Evolutionary conservation across 2,329 filamentous ascomycete species (phyloP).

Genomic region (Rutstroemia sydowiana): DNA sequence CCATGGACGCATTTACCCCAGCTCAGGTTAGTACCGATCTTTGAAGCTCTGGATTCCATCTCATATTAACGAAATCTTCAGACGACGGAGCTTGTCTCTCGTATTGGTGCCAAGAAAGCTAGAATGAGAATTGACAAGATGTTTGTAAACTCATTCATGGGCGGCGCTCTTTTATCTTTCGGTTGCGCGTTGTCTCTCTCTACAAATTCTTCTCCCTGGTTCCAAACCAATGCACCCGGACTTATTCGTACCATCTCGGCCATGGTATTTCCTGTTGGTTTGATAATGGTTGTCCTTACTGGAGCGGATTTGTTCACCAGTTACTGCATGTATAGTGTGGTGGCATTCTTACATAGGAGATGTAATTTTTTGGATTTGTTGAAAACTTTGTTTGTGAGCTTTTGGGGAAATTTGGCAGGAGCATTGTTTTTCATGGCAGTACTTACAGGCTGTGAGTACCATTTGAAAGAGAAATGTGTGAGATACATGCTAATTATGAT

Average conservation of each 20-base stretch:
- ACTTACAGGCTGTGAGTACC: conserved; percentile 41
- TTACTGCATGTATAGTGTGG: conserved; percentile 35
- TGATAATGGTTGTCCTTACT: conserved; percentile 42
- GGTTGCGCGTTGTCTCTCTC: conserved; percentile 41
- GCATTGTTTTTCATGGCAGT: conserved; percentile 41
- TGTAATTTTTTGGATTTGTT: conserved; percentile 29
- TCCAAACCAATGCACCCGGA: conserved; percentile 40
- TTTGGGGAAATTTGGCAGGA: conserved; percentile 42
- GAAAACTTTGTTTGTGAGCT: conserved; percentile 38
- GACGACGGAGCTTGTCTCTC: conserved; percentile 43
- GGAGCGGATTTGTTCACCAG: conserved; percentile 42
- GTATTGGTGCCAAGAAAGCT: conserved; percentile 44
- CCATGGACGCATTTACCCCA: conserved; percentile 38
- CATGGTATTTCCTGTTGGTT: conserved; percentile 42
- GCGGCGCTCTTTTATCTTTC: conserved; percentile 45
- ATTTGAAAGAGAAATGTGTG: no score
- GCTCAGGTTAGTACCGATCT: conserved; percentile 18
- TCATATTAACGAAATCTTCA: conserved; percentile 20
- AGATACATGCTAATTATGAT: not conserved
- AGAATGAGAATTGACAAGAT: conserved; percentile 46
- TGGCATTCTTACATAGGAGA: conserved; percentile 37
- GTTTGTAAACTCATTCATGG: conserved; percentile 43
- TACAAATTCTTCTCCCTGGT: conserved; percentile 40
- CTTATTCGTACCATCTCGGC: conserved; percentile 39
- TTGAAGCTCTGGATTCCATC: not conserved